Base-by-base conservation (phyloP, 2,329 filamentous ascomycete species). In the Aureobasidium sp. region DNA sequence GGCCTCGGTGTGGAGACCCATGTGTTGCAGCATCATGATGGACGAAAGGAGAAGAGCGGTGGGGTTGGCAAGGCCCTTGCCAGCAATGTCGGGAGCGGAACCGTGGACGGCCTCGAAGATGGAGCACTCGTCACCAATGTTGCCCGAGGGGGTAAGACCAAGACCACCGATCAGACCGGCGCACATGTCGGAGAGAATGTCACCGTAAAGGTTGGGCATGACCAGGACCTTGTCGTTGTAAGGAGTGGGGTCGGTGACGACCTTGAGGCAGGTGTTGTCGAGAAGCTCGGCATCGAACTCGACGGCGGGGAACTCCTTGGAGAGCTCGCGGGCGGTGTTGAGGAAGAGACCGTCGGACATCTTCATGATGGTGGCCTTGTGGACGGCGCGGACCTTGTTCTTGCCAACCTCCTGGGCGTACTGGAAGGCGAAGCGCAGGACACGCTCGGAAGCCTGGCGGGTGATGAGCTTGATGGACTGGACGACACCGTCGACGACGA, bases 301-400 rank as follows among this genome's bases (percentile, higher is more conserved):
- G 73, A 99, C 90, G 70, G 87, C 83, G 67, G 94, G 94, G 85
- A 90, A 99, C 75, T 97, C 92, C 86, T 96, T 96, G 77, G 91
- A 84, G 69, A 99, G 86, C 65, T 94, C 85, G 69, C 87, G 82
- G 70, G 88, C 94, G 66, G 89, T 91, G 78, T 84, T 89, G 70
- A 99, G 85, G 87, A 99, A 99, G 66, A 99, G 90, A 81, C 94
- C 94, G 77, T 99, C 94, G 75, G 89, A 93, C 90, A 97, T 96
- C 87, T 99, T 99, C 94, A 99, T 99, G 82, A 99, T 99, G 75
- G 94, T 97, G 77, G 94, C 94, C 86, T 99, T 99, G 89, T 99
- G 94, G 67, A 97, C 92, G 64, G 91, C 93, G 74, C 92, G 91
- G 73, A 97, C 93, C 89, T 97, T 97, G 76, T 87, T 92, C 83